These are phyloP conservation scores for Stentor roeselii DNA, from an alignment of 73 alveolate species.

Conservation along the genomic window DNA sequence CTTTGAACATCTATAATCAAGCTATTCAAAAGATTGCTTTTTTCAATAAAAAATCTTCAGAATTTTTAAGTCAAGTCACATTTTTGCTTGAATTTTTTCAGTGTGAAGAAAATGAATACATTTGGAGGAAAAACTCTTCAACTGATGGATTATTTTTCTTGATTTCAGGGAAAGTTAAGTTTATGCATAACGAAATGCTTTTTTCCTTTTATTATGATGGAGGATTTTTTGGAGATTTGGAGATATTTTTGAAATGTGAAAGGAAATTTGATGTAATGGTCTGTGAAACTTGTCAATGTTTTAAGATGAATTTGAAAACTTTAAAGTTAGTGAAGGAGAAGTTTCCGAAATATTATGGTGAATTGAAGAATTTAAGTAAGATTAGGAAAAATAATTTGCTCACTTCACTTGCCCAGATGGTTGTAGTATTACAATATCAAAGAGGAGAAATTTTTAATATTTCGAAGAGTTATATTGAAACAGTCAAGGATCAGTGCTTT, in stretches of 20 bases:
- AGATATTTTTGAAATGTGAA: neutral
- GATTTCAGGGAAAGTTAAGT: neutral
- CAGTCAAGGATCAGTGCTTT: too few species aligned
- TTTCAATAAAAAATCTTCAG: too few species aligned
- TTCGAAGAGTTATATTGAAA: neutral
- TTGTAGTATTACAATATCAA: too few species aligned
- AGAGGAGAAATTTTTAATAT: too few species aligned
- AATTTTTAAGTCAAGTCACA: neutral
- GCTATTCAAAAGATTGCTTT: neutral
- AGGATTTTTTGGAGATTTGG: neutral
- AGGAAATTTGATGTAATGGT: neutral
- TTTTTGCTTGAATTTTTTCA: too few species aligned
- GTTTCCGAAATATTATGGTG: neutral
- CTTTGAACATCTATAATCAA: neutral
- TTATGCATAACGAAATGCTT: neutral
- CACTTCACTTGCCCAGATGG: neutral
- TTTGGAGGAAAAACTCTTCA: neutral
- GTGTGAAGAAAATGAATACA: neutral
- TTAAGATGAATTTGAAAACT: neutral
- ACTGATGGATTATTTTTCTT: neutral
- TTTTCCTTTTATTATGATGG: neutral
- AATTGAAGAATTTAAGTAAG: neutral
- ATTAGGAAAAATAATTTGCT: neutral
- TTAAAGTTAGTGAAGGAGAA: neutral
- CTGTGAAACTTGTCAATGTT: neutral